Base-by-base conservation (phyloP, 495 filamentous ascomycete species). In the Jackrogersella multiformis region DNA sequence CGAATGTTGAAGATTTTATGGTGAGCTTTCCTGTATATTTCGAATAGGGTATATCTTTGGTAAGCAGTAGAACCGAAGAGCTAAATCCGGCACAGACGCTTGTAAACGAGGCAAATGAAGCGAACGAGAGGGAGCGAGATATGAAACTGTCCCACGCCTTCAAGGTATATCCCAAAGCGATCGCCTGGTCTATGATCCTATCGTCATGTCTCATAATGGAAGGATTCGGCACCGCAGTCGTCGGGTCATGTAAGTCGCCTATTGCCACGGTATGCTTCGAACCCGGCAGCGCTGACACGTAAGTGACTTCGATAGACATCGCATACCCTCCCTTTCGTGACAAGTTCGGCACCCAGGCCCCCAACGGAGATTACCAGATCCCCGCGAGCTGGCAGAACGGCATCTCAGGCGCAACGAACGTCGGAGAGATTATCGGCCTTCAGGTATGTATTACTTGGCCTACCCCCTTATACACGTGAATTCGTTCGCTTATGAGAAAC, bases 141-240 rank as follows among this genome's bases (percentile, higher is more conserved):
- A 74, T 80, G 78, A 74, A 67, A 15, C 68, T 80, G 26, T 65
- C 59, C 18, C 69, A 80, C 56, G 77, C 77, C 10, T 75, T 80
- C 62, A 76, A 66, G 52, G 56, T 80, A 16, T 80, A 80, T 58
- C 77, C 77, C 0, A 81, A 81, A 53, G 79, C 79, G 36, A 69
- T 81, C 30, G 80, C 61, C 4, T 85, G 81, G 81, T 81, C 77
- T 26, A 67, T 85, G 64, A 71, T 84, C n/a, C 77, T 85, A 20
- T 82, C 79, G 7, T 79, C 81, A 3, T 78, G 78, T 68, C 77
- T 85, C 26, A 77, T 78, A 52, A 85, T 85, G 83, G 82, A 85
- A 68, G 83, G 83, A 10, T 85, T 81, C 61, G 81, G 83, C 70
- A 74, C 82, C 13, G 56, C 73, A 0, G 55, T 75, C 7, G 70